These are phyloP conservation scores for Nemania abortiva DNA, from an alignment of 2,329 filamentous ascomycete species.

Conservation along the genomic window DNA sequence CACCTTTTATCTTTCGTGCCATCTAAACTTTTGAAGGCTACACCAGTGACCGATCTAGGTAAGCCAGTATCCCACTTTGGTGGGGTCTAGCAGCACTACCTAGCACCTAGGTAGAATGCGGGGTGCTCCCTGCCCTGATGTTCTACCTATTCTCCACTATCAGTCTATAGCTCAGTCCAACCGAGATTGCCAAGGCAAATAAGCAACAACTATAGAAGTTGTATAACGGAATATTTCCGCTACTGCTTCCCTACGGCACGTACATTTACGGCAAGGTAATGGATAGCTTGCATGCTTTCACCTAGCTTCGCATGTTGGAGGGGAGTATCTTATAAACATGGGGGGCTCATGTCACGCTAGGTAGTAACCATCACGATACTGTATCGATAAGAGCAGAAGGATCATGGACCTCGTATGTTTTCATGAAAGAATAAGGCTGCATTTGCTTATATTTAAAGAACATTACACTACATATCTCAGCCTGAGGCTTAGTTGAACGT, in stretches of 20 bases:
- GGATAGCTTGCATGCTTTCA: background rate
- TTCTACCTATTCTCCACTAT: no score
- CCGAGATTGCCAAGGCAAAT: background rate
- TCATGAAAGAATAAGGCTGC: background rate
- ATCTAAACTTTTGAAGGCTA: background rate
- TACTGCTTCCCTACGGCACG: background rate
- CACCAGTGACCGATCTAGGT: background rate
- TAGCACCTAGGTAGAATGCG: background rate
- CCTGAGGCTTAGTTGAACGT: background rate
- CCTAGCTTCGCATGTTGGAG: background rate
- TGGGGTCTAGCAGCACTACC: conserved; percentile 5
- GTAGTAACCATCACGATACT: background rate
- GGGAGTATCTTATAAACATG: background rate
- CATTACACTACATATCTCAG: background rate
- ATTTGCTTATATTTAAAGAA: background rate
- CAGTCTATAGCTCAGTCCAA: background rate
- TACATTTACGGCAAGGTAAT: background rate
- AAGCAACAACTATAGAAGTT: background rate
- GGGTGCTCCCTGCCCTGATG: background rate
- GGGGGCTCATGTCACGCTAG: background rate
- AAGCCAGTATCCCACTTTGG: background rate
- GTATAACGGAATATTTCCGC: conserved; percentile 25
- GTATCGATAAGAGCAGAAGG: background rate
- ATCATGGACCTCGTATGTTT: background rate
- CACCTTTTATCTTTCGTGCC: background rate